Conservation (phyloP, 2,329 filamentous ascomycete species). For the Erysiphe pulchra region DNA sequence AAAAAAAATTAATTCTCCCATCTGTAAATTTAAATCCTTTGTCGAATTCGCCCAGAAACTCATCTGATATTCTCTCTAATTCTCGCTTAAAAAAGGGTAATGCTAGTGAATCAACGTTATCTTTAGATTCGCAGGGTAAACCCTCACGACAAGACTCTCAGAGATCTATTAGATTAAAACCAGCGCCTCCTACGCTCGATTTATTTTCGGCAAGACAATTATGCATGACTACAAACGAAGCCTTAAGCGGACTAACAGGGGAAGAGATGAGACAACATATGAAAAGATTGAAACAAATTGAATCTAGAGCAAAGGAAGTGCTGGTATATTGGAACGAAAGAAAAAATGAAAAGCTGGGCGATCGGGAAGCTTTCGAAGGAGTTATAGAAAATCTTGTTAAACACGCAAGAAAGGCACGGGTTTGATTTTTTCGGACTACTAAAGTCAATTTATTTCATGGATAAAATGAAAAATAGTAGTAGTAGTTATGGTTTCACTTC, state of each 20-base stretch:
- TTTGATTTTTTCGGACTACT: constrained; percentile 19
- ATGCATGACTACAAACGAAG: constrained; percentile 65
- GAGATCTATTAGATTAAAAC: constrained; percentile 26
- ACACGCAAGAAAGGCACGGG: constrained; percentile 64
- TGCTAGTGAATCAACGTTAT: constrained; percentile 28
- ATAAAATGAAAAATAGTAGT: no score
- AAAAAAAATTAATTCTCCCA: constrained; percentile 88
- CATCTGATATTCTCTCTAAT: constrained; percentile 21
- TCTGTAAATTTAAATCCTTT: constrained; percentile 33
- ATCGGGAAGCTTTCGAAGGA: constrained; percentile 82
- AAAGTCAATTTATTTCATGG: no score
- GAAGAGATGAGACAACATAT: constrained; percentile 51
- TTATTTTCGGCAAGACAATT: constrained; percentile 52
- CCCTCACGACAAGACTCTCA: constrained; percentile 18
- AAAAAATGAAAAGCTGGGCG: constrained; percentile 65
- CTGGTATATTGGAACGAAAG: constrained; percentile 73
- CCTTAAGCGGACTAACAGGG: constrained; percentile 53
- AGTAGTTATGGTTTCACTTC: no score
- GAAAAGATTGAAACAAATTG: constrained; percentile 38
- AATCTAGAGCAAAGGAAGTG: constrained; percentile 46
- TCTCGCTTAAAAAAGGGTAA: constrained; percentile 14
- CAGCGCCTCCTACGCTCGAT: constrained; percentile 51
- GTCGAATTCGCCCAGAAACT: constrained; percentile 26
- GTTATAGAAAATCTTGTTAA: constrained; percentile 94
- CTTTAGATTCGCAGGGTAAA: constrained; percentile 31